These are phyloP conservation scores for Cymbopogon flexuosus DNA, from an alignment of 202 grass and related monocot species.

Conservation along the genomic window DNA sequence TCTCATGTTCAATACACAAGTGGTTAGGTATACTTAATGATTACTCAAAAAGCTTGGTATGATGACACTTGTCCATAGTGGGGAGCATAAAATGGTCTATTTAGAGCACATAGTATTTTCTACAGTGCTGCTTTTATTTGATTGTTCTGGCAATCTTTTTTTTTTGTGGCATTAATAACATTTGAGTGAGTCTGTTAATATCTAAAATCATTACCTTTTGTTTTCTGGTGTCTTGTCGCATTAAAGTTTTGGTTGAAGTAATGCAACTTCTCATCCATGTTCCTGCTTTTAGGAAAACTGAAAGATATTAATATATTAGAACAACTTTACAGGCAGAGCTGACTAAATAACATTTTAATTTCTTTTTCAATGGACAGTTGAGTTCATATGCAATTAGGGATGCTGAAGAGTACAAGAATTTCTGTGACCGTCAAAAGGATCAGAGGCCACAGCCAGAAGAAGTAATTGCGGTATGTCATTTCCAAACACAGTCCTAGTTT, in stretches of 20 bases:
- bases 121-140: not conserved
- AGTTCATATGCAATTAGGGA: slow-evolving; percentile 96
- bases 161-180: not conserved
- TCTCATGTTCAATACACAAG: not conserved
- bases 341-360: slow-evolving; percentile 16
- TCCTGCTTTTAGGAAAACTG: not conserved
- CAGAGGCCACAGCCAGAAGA: slow-evolving; percentile 87
- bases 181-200: not conserved
- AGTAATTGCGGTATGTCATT: slow-evolving; percentile 78
- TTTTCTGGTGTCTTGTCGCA: not conserved
- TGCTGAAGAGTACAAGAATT: slow-evolving; percentile 95
- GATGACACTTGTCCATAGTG: not conserved
- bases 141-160: not conserved
- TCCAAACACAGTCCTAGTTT: slow-evolving; percentile 15
- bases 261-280: not conserved
- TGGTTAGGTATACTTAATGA: not conserved
- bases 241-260: not conserved
- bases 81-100: slow-evolving; percentile 2
- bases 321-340: not conserved
- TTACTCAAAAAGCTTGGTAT: not conserved
- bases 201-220: slow-evolving; percentile 10
- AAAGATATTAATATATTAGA: not conserved
- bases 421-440: slow-evolving; percentile 73
- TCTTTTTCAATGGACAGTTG: slow-evolving; percentile 53
- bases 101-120: not conserved